Conservation (phyloP, 768 basidiomycete species). For the Panaeolus cyanescens region DNA sequence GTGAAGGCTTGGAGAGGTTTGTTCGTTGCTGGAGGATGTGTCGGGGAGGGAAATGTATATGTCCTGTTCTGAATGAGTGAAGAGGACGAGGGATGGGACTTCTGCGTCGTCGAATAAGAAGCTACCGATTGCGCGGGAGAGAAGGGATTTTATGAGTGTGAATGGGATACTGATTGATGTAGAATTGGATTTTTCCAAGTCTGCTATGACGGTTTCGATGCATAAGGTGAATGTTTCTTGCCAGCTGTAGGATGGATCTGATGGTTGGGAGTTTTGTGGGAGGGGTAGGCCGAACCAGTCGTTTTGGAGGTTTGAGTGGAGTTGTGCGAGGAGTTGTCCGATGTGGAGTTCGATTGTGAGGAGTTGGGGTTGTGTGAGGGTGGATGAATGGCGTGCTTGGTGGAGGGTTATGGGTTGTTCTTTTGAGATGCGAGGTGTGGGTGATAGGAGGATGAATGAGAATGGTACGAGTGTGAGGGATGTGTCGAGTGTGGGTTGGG, state of each 20-base stretch:
- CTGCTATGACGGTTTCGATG: conserved; percentile 57
- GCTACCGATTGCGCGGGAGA: conserved; percentile 72
- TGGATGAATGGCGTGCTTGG: conserved; percentile 34
- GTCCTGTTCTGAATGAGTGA: conserved; percentile 60
- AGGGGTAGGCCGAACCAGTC: conserved; percentile 70
- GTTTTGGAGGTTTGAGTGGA: conserved; percentile 71
- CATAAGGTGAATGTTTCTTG: conserved; percentile 69
- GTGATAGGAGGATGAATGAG: conserved; percentile 53
- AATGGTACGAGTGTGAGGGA: conserved; percentile 47
- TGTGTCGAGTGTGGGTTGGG: conserved; percentile 53
- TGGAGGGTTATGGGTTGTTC: conserved; percentile 36
- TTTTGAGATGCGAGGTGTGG: conserved; percentile 35
- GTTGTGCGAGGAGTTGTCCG: conserved; percentile 58
- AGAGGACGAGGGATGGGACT: conserved; percentile 66
- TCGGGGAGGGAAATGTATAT: conserved; percentile 48
- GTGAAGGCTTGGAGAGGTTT: conserved; percentile 45
- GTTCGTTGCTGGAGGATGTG: conserved; percentile 16
- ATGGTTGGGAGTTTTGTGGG: conserved; percentile 22
- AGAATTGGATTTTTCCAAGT: conserved; percentile 33
- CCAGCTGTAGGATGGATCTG: conserved; percentile 63
- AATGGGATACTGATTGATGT: conserved; percentile 35
- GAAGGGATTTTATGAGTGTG: conserved; percentile 44
- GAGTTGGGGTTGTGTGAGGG: conserved; percentile 31
- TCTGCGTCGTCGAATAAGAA: conserved; percentile 81
- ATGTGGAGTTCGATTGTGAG: conserved; percentile 59